Base-by-base conservation (phyloP, 2,329 filamentous ascomycete species). In the Calycina herbarum region DNA sequence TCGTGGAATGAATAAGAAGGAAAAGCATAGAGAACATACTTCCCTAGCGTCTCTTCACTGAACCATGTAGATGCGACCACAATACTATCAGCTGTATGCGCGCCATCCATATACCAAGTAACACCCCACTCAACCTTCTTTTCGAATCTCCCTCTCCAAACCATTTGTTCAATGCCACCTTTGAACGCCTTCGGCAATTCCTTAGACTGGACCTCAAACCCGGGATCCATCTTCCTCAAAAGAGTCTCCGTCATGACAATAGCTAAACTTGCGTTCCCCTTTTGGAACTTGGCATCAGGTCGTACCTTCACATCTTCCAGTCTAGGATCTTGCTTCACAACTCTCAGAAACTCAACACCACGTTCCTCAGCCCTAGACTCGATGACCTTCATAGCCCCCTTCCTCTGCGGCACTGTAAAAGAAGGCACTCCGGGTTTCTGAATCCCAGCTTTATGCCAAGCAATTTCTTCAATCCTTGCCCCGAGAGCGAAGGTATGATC, bases 11-110 rank as follows among this genome's bases (percentile, higher is more conserved):
- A 57, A 20, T 57, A 13, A 27, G 2, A 33, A n/a, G 27, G 54
- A 17, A 17, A 57, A 5, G 11, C 15, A 8, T 5, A 33, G 11
- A 57, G 3, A 73, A 77, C 76, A 67, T 35, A 76, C 73, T n/a
- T 74, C 20, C 68, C 62, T 61, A 65, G 69, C 51, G 72, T 80
- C 72, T 85, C 82, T 10, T 77, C 77, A 1, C 87, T 85, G 74
- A 97, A 98, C 94, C 94, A 97, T 68, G 86, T 85, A 0, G 89
- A 89, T 4, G 93, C 92, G 70, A 92, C 85, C 69, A 90, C 86
- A 63, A 99, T 89, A 75, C 93, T 97, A 75, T 98, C 94, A 3
- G 90, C 83, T 0, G 94, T 99, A 78, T 99, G 95, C 2, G 93
- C 95, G 8, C 95, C 94, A 75, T 99, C 95, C 24, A 99, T 86